phyloP scores from a whole-genome alignment of 2,329 filamentous ascomycete species.

The Colletotrichum cereale region DNA sequence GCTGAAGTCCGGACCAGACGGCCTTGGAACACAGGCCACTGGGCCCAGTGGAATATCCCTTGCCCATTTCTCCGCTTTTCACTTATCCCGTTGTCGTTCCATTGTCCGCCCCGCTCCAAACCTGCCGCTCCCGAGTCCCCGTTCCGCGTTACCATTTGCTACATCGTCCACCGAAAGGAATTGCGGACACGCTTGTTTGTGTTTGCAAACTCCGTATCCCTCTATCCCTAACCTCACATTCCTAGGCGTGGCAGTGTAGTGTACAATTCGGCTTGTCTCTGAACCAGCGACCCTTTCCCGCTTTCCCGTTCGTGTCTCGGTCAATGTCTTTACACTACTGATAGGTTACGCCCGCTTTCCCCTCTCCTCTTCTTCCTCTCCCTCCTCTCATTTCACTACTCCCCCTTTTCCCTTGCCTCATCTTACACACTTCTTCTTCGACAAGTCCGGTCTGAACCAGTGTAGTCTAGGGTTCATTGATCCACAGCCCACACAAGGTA shows the following conservation, averaged over 20 bases:
- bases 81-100: background rate
- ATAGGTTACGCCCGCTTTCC: background rate
- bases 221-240: background rate
- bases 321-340: background rate
- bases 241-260: background rate
- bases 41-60: conserved; percentile 13
- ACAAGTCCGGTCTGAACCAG: conserved; percentile 19
- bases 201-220: background rate
- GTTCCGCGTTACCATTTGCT: background rate
- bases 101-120: conserved; percentile 1
- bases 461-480: conserved; percentile 17
- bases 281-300: conserved; percentile 3
- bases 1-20: background rate
- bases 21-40: background rate
- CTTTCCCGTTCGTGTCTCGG: conserved; percentile 9
- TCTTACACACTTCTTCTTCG: conserved; percentile 12
- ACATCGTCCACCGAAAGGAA: background rate
- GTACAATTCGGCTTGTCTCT: background rate
- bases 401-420: conserved; percentile 17
- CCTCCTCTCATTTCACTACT: conserved; percentile 10
- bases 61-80: conserved; percentile 22
- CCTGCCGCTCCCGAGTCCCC: background rate
- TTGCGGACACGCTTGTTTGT: background rate
- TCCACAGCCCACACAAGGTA: conserved; percentile 5
- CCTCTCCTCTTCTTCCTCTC: background rate